Evolutionary conservation across 805 yeast genomes (phyloP).

Genomic region (Myxozyma sirexii): DNA sequence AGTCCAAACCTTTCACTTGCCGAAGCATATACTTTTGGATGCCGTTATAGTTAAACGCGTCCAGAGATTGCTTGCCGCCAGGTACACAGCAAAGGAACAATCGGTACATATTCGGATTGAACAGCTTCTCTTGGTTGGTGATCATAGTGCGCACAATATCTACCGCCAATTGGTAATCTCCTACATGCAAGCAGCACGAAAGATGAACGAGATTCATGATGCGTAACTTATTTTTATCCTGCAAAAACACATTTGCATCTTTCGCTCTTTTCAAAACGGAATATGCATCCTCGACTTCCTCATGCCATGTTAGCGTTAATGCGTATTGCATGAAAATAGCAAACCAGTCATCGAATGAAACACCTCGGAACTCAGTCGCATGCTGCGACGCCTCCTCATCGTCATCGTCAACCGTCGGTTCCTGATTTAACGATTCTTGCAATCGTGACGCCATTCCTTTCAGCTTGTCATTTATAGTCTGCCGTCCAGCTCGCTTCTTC

Average conservation of each 20-base stretch:
- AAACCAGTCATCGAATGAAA: conserved; percentile 81
- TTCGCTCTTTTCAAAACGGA: conserved; percentile 73
- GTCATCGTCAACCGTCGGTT: conserved; percentile 41
- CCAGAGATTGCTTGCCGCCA: conserved; percentile 61
- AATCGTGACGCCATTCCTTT: conserved; percentile 57
- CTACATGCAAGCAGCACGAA: conserved; percentile 55
- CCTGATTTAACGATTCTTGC: conserved; percentile 56
- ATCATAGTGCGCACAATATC: conserved; percentile 55
- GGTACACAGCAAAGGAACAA: conserved; percentile 65
- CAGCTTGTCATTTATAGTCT: conserved; percentile 72
- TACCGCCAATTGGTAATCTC: conserved; percentile 58
- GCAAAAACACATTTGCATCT: conserved; percentile 75
- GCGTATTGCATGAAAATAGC: conserved; percentile 79
- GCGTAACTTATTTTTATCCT: conserved; percentile 61
- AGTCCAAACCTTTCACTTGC: conserved; percentile 86
- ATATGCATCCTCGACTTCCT: conserved; percentile 62
- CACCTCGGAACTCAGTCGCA: conserved; percentile 61
- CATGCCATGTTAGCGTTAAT: conserved; percentile 63
- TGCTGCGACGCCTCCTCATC: conserved; percentile 45
- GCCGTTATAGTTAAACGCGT: conserved; percentile 69
- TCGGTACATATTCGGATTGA: conserved; percentile 67
- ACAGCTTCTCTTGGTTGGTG: conserved; percentile 61
- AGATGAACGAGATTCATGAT: conserved; percentile 66
- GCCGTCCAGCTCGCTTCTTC: conserved; percentile 52
- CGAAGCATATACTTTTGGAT: conserved; percentile 89